Base-by-base conservation (phyloP, 1,284 basidiomycete genomes). In the Fistulina hepatica region DNA sequence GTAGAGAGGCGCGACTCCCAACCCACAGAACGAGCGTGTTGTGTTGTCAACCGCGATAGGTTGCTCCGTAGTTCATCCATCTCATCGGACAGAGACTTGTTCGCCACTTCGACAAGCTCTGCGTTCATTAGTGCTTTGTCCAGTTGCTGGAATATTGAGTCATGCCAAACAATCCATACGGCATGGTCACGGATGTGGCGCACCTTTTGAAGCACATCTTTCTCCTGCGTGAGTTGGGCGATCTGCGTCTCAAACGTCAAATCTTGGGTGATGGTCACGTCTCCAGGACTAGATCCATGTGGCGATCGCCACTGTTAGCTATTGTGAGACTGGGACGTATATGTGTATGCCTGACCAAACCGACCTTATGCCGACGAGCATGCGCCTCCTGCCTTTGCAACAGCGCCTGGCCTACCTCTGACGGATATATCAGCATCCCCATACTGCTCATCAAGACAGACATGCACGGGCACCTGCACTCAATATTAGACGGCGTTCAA, bases 361-460 rank as follows among this genome's bases (percentile, higher is more conserved):
- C 31, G 2, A 22, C 21, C 39, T 82, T 73, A 49, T 80, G 76
- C 48, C 72, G 68, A 39, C 81, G 76, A 34, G 91, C 72, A 55
- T 85, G 84, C 3, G 81, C 83, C 59, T 94, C 91, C 55, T 92
- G 89, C 44, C 82, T 69, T 52, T 84, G 77, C 34, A 97, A 58
- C 32, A 97, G 61, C 2, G 91, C 91, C 58, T 91, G 86, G 1
- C 93, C 93, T 33, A 97, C 82, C 64, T 95, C 91, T 90, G 48
- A 17, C 36, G 36, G 12, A 42, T 39, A 16, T 33, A 44, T 21
- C 33, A n/a, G 30, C 41, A 25, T 4, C 23, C 22, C 7, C 12
- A 20, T 13, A 31, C 17, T 20, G 32, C 15, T 17, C 34, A 22
- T 27, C 30, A 33, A 27, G 23, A 41, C 28, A 24, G 24, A 36